These are phyloP conservation scores for Mycena kentingensis DNA, from an alignment of 768 basidiomycete genomes.

Conservation along the genomic window DNA sequence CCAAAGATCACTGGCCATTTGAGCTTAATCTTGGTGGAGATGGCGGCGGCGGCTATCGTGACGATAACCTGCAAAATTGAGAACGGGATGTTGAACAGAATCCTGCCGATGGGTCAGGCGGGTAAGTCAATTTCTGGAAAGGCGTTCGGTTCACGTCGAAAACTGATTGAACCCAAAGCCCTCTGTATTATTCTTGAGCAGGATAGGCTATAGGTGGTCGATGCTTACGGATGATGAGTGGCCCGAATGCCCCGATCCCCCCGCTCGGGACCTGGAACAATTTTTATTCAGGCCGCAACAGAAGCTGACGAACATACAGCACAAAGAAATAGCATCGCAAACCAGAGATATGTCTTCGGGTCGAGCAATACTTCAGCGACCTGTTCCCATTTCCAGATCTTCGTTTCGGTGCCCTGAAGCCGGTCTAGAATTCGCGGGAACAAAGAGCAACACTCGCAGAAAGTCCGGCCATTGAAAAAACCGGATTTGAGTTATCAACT, in stretches of 20 bases:
- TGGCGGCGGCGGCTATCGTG: slow-evolving; percentile 36
- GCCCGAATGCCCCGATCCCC: slow-evolving; percentile 46
- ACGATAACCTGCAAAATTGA: slow-evolving; percentile 42
- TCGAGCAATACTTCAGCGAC: slow-evolving; percentile 41
- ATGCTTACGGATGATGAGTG: slow-evolving; percentile 41
- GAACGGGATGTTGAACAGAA: slow-evolving; percentile 54
- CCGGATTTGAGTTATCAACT: too few species aligned
- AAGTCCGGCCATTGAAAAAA: too few species aligned
- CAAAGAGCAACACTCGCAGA: not conserved
- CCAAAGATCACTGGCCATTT: slow-evolving; percentile 42
- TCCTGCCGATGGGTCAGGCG: slow-evolving; percentile 16
- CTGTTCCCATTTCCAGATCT: slow-evolving; percentile 49
- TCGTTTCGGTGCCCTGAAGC: slow-evolving; percentile 41
- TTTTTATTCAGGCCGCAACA: slow-evolving; percentile 6
- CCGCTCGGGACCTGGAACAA: slow-evolving; percentile 37
- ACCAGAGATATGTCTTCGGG: slow-evolving; percentile 46
- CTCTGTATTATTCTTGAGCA: slow-evolving; percentile 16
- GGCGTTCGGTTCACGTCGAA: slow-evolving; percentile 26
- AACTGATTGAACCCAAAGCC: slow-evolving; percentile 46
- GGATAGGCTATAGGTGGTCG: not conserved
- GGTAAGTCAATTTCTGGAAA: not conserved
- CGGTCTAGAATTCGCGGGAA: not conserved
- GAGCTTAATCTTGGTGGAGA: slow-evolving; percentile 40
- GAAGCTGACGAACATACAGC: slow-evolving; percentile 35
- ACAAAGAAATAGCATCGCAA: slow-evolving; percentile 43